Evolutionary conservation across 1,139 yeast genomes (phyloP), one percentile per base, ranked within the genome.

Genomic region (Geotrichum siamense): DNA sequence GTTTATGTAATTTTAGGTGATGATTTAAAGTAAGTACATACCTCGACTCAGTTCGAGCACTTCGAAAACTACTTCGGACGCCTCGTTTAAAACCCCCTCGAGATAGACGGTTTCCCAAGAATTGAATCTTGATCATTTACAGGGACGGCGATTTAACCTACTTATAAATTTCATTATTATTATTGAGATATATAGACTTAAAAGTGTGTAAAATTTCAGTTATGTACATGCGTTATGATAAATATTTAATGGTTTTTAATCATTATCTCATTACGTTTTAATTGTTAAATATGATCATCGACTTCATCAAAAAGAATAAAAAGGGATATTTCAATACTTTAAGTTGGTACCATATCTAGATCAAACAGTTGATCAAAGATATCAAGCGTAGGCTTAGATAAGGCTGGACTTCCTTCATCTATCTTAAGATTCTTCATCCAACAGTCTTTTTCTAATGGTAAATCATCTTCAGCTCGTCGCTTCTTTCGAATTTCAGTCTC

Each of bases 351-450:
- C 15, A 27, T 21, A 41, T 47, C 50, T 6, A 47, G 23, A 32
- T 47, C 46, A 41, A 47, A 47, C 16, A 47, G 26, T 22, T 44
- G 50, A 15, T 47, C 50, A 39, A 47, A 47, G 21, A 47, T 44
- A 30, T 47, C 50, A 2, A 47, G 40, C 12, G 40, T 43, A 3
- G 45, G 45, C 29, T 36, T 34, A 25, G 17, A 20, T 6, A 25
- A 16, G 5, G 20, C 26, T n/a, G 29, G 31, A 12, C 36, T 31
- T 6, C n/a, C 12, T 9, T 37, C 42, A 26, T 44, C 47, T 26
- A 41, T 19, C 12, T 33, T 31, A 10, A 47, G 35, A 5, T 39
- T 38, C 29, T 47, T 47, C 50, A 47, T 47, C 50, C 50, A 47
- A 28, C 50, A 47, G 36, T 47, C 40, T 28, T 35, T 38, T 20